A percentile compares a stretch with the other conserved stretches of the same genome.
Evolutionary conservation across 2,329 filamentous ascomycete species (phyloP).

Genomic region (Phialemoniopsis sp.): DNA sequence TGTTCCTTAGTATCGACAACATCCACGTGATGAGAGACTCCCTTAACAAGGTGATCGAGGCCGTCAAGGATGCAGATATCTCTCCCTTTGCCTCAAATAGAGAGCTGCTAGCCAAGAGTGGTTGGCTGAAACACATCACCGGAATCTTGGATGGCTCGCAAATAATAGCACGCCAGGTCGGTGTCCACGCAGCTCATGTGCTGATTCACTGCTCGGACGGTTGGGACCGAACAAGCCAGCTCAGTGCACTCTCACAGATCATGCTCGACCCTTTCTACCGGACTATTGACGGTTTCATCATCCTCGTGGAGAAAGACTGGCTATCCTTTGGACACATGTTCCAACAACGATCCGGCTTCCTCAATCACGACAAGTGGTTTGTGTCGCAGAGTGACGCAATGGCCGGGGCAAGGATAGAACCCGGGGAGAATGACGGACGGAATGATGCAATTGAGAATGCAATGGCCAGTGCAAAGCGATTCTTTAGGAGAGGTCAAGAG

Average conservation of each 20-base stretch:
- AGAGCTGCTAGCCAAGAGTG: constrained; percentile 76
- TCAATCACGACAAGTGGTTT: constrained; percentile 95
- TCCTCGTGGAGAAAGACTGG: constrained; percentile 96
- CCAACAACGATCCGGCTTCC: constrained; percentile 79
- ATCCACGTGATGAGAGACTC: constrained; percentile 98
- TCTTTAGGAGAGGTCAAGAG: constrained; percentile 73
- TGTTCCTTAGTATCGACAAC: constrained; percentile 94
- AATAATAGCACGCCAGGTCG: constrained; percentile 82
- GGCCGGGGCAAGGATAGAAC: constrained; percentile 59
- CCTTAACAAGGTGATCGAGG: constrained; percentile 80
- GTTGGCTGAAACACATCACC: constrained; percentile 87
- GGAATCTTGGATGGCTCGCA: constrained; percentile 80
- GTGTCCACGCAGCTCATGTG: constrained; percentile 89
- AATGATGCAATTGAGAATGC: constrained; percentile 82
- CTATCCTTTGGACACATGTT: constrained; percentile 98
- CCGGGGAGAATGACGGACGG: constrained; percentile 56
- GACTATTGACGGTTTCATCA: constrained; percentile 90
- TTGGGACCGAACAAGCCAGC: constrained; percentile 95
- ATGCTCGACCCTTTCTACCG: constrained; percentile 95
- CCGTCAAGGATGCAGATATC: constrained; percentile 88
- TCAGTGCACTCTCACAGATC: constrained; percentile 86
- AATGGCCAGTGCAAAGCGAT: constrained; percentile 77
- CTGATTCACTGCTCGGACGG: constrained; percentile 97
- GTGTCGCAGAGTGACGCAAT: constrained; percentile 75
- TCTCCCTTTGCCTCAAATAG: constrained; percentile 77